phyloP scores from a whole-genome alignment of 805 yeast genomes.

The Schwanniomyces pseudopolymorphus region DNA sequence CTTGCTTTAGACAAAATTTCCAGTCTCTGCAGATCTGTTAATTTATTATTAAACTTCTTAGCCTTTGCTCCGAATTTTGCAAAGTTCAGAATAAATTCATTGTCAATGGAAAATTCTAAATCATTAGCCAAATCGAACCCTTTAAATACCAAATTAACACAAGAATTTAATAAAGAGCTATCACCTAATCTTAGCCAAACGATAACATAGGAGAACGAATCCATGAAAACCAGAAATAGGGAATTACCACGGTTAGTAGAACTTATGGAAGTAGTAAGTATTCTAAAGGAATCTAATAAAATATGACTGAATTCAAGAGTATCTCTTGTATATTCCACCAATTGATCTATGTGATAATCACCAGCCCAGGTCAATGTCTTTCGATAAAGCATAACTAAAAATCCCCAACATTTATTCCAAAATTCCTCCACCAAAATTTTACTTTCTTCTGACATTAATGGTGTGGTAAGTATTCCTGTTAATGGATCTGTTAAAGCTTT shows the following conservation, averaged over 20 bases:
- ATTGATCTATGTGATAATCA: conserved; percentile 50
- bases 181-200: conserved; percentile 86
- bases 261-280: conserved; percentile 19
- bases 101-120: conserved; percentile 50
- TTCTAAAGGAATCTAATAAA: conserved; percentile 63
- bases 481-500: conserved; percentile 65
- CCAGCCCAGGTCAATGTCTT: conserved; percentile 78
- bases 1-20: conserved; percentile 64
- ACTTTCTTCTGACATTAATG: conserved; percentile 9
- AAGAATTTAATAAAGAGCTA: conserved; percentile 64
- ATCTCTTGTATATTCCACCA: conserved; percentile 84
- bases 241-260: conserved; percentile 23
- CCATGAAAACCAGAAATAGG: conserved; percentile 54
- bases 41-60: conserved; percentile 65
- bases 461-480: conserved; percentile 47
- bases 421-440: conserved; percentile 34
- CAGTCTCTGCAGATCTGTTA: conserved; percentile 63
- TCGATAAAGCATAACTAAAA: conserved; percentile 64
- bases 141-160: conserved; percentile 67
- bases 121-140: conserved; percentile 66
- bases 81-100: conserved; percentile 52
- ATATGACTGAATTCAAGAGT: conserved; percentile 74
- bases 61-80: conserved; percentile 67
- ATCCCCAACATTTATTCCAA: conserved; percentile 76
- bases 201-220: conserved; percentile 66